Base-by-base conservation (phyloP, 2,329 filamentous ascomycete species). In the Diaporthe australafricana region DNA sequence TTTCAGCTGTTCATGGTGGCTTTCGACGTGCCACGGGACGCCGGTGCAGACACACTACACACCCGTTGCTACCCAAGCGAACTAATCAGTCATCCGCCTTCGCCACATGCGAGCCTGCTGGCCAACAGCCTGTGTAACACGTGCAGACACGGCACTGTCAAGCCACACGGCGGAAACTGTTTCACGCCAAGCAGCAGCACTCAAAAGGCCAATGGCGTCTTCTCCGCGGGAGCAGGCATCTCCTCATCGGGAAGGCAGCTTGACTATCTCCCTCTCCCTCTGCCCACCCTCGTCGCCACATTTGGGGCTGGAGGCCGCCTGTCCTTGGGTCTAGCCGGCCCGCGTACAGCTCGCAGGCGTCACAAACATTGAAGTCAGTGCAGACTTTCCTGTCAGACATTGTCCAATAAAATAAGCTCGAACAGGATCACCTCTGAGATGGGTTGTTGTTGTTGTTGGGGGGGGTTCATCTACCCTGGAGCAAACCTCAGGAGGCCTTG, bases 241-340 rank as follows among this genome's bases (percentile, higher is more conserved):
- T 57, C 69, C 69, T 16, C 27, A 68, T 68, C 20, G 32, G 72
- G 72, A 12, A 71, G 38, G 68, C 53, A n/a, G 48, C 27, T 35
- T 12, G 25, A 66, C 32, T 20, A 38, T 16, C 14, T 30, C 3
- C 32, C 14, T 47, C 30, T 45, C 5, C 14, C 30, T 30, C n/a
- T 66, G n/a, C n/a, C n/a, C n/a, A n/a, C n/a, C 9, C 9, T 35
- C 9, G 32, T 73, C 63, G 72, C 69, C 72, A 73, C 72, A 65
- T 11, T 48, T 55, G 55, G 55, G 53, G 56, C 52, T 71, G 63
- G 71, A 73, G 72, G 72, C 72, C 72, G 69, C 72, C 69, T 56
- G 8, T 50, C 16, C n/a, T 42, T 22, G 17, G 27, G 47, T 32
- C 67, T 27, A 60, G 55, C 35, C 9, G 14, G 16, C 17, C 32